Evolutionary conservation across 768 basidiomycete genomes (phyloP), one percentile per base, ranked within the genome.

Genomic region (Dacryopinax primogenitus): DNA sequence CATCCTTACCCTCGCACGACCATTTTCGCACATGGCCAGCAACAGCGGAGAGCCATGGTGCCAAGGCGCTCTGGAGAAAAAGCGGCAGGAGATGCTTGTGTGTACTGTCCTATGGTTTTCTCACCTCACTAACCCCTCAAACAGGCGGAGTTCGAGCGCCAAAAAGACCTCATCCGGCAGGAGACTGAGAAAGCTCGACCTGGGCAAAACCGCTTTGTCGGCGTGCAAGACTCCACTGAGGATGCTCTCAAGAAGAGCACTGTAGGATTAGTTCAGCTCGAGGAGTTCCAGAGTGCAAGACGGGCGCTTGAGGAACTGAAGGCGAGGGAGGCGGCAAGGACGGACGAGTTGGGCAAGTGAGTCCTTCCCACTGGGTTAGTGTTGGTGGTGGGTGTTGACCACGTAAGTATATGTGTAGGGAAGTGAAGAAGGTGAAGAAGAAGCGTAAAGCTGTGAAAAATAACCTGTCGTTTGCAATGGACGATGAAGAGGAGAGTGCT

Each of bases 151-250:
- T 92, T 82, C 69, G 86, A 90, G 70, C 82, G 86, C 21, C 87
- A 90, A 73, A 90, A 90, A 70, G 84, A 87, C 72, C 81, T 81
- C 51, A 84, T 92, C 73, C 85, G 90, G 70, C 84, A 81, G 72
- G 93, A 96, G 77, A 93, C 92, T 1, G 90, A 95, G 78, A 94
- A 93, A 75, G 86, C 90, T 37, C 87, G 92, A 33, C 90, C 92
- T 2, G 89, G 90, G 0, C 77, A 84, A 1, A 86, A 87, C 72
- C 88, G 93, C 67, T 98, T 98, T 75, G 89, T 95, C 36, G 91
- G 92, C 0, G 90, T 94, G 74, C 84, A 90, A 76, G 94, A 97
- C 73, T 91, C 90, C 3, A 85, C 96, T 81, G 95, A 97, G 74
- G 95, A 97, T 66, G 82, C 84, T 6, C 81, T 98, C 62, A 96